A percentile compares a stretch with the other conserved stretches of the same genome.
Conservation (phyloP, 768 basidiomycete genomes). For the Suillus occidentalis region DNA sequence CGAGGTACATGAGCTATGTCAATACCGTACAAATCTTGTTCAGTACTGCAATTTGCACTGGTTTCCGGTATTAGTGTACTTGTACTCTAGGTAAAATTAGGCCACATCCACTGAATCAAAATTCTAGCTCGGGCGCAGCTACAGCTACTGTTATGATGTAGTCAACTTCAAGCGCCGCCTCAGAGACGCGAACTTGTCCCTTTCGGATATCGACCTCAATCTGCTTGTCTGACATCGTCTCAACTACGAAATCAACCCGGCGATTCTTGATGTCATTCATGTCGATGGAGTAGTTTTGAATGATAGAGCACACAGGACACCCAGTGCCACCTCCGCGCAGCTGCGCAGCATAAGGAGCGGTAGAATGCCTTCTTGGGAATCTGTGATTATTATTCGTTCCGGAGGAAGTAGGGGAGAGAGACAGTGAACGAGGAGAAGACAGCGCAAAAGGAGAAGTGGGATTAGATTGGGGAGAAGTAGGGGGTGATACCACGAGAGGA, state of each 20-base stretch:
- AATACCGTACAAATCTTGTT: not conserved
- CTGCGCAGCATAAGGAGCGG: not conserved
- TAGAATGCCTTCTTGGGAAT: not conserved
- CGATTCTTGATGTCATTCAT: not conserved
- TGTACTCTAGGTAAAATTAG: not conserved
- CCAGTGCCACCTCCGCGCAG: not conserved
- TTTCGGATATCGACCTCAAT: not conserved
- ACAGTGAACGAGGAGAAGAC: not conserved
- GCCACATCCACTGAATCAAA: not conserved
- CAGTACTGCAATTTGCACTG: not conserved
- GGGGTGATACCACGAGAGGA: not conserved
- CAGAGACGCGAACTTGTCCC: not conserved
- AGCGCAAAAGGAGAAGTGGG: not conserved
- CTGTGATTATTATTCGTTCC: not conserved
- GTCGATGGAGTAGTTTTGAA: not conserved
- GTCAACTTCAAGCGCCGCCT: not conserved
- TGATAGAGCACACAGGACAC: constrained; percentile 5
- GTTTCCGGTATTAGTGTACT: too few species aligned
- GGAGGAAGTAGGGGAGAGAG: not conserved
- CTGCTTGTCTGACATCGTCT: not conserved
- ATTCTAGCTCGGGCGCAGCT: not conserved
- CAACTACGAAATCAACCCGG: not conserved
- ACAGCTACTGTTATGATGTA: not conserved
- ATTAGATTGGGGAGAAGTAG: not conserved
- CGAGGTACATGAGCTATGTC: not conserved